Base-by-base conservation (phyloP, 192 early-diverging fungal species). In the Coemansia sp. region DNA sequence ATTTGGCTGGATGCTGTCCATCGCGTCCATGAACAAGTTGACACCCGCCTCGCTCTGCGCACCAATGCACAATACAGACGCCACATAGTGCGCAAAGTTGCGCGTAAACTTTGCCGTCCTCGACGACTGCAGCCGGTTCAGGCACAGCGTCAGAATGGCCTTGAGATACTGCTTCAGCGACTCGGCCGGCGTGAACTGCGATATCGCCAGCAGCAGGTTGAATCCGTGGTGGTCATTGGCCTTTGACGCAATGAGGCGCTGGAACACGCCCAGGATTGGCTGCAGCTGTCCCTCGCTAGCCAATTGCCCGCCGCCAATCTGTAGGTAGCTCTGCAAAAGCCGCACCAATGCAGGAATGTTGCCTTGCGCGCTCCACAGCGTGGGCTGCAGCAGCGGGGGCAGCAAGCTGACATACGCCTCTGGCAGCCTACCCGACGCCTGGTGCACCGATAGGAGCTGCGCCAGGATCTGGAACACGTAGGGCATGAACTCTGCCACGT, bases 381-480 rank as follows among this genome's bases (percentile, higher is more conserved):
- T 63, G n/a, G 95, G 96, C 60, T 88, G 84, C 43, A 99, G 75
- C 38, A 99, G 74, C 40, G 91, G 89, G 8, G 83, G 83, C 26
- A 98, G 64, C 76, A 98, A 78, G 5, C 60, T 63, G 57, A 87
- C 72, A 79, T 98, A 99, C 1, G 86, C 67, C 2, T 83, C 73
- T 6, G 96, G 88, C 23, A 99, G 82, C 21, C 83, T 43, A 10
- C 63, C 75, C 1, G 68, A 48, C 31, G 78, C 84, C 16, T 78
- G 67, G 73, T 98, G 92, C 60, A 89, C 86, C 10, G 88, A 86
- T 34, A 98, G 76, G 38, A 99, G 83, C 70, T 95, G 94, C 6
- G 94, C 86, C 62, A 98, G 75, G 62, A 99, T 84, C 79, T 99
- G 97, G 86, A 99, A 97, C 10, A 94, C 91, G 77, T 99, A 99